Conservation (phyloP, 2,329 filamentous ascomycete species). For the Curvularia sp. region DNA sequence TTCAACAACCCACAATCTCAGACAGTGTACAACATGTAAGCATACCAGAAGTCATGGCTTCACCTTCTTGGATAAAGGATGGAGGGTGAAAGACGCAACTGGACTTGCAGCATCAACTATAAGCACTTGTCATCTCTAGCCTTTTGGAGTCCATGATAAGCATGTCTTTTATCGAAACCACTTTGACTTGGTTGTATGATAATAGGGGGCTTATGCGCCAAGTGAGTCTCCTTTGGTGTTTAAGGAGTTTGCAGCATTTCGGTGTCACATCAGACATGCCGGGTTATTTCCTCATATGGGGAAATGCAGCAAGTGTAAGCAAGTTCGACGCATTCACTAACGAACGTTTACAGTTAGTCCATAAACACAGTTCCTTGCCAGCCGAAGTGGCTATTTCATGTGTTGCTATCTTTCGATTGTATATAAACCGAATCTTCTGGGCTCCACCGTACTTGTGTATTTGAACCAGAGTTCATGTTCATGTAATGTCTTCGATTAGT, state of each 20-base stretch:
- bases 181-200: background rate
- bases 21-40: background rate
- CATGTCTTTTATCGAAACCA: background rate
- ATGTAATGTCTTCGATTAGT: background rate
- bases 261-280: background rate
- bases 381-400: background rate
- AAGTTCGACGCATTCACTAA: background rate
- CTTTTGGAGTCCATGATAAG: background rate
- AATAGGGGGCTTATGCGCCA: background rate
- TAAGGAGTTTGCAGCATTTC: background rate
- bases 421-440: background rate
- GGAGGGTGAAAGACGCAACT: background rate
- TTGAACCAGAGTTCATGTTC: background rate
- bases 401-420: background rate
- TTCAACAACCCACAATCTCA: background rate
- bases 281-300: background rate
- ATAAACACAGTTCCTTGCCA: background rate
- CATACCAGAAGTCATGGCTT: background rate
- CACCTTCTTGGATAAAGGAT: background rate
- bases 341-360: background rate
- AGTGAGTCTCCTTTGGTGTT: no score
- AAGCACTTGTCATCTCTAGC: background rate
- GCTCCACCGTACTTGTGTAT: background rate
- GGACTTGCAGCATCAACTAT: background rate
- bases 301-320: background rate